Evolutionary conservation across 192 early-diverging fungal species (phyloP).

Genomic region (Entomortierella lignicola): DNA sequence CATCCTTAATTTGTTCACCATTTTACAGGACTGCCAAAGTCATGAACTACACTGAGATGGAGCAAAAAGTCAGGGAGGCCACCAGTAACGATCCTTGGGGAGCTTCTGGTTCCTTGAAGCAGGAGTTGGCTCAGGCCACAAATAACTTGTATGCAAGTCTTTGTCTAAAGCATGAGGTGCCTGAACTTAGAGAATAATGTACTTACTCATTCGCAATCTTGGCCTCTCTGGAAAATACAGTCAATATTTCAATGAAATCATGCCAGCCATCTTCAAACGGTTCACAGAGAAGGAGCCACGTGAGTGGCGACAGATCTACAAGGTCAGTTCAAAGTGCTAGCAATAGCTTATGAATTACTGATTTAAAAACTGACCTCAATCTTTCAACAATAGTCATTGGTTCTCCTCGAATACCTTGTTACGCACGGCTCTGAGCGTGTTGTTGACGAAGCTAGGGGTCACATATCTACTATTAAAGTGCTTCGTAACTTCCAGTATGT

Average conservation of each 20-base stretch:
- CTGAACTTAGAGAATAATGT: no score
- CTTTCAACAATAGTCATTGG: slow-evolving; percentile 72
- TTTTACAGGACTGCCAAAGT: slow-evolving; percentile 63
- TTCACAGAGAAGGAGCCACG: slow-evolving; percentile 85
- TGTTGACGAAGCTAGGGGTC: slow-evolving; percentile 86
- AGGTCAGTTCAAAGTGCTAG: no score
- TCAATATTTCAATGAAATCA: slow-evolving; percentile 94
- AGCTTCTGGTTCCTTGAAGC: slow-evolving; percentile 92
- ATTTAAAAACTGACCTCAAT: neutral
- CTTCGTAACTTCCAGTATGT: slow-evolving; percentile 89
- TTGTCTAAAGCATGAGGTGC: neutral
- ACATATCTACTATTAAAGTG: slow-evolving; percentile 90
- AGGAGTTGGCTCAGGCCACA: slow-evolving; percentile 93
- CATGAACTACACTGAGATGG: slow-evolving; percentile 93
- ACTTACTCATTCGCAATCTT: neutral
- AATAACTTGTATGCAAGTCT: slow-evolving; percentile 73
- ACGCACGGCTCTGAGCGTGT: slow-evolving; percentile 96
- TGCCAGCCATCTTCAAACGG: slow-evolving; percentile 91
- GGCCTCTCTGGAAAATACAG: slow-evolving; percentile 49
- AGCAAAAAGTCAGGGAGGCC: slow-evolving; percentile 92
- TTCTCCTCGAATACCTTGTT: slow-evolving; percentile 92
- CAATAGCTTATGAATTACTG: no score
- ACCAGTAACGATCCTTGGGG: slow-evolving; percentile 96
- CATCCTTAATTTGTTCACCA: neutral
- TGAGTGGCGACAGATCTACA: slow-evolving; percentile 97